Evolutionary conservation across 176 grass and related monocot genomes (phyloP), one percentile per base, ranked within the genome.

Genomic region (Ananas comosus): DNA sequence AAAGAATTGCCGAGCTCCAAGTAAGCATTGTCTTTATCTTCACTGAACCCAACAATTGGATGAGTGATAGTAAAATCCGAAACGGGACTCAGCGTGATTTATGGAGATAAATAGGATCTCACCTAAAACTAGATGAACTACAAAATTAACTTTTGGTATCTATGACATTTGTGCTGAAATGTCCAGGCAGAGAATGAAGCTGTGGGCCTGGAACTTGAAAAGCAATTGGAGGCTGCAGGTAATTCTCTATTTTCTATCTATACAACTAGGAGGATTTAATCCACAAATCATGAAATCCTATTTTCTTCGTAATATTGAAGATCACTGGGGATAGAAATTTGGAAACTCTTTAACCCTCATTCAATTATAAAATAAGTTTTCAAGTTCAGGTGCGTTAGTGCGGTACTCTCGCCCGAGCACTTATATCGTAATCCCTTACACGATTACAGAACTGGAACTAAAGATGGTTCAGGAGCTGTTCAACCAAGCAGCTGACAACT

Each of bases 151-250:
- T 24, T 70, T 51, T 70, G 13, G 11, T 51, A 12, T 8, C 47
- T 19, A 22, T 16, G n/a, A 56, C 4, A 47, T 47, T 13, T 72
- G 16, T 13, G 14, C 13, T 25, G 28, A 50, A 75, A 64, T 81
- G 24, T 70, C 66, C 79, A 96, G 92, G 81, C 88, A 48, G 92
- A 89, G 77, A 96, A 96, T 83, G 92, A 92, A 82, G 64, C 50
- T 58, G 81, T 89, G 50, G 88, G 88, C 14, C 72, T 83, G 22
- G 88, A 96, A 56, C 86, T 96, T 64, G 78, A 96, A 76, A 89
- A 96, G 65, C 92, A 92, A 76, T 77, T 96, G 10, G 77, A 92
- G 81, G 86, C 88, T 76, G 77, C 93, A 65, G 93, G 86, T 92
- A 86, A 76, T 16, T n/a, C n/a, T n/a, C n/a, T n/a, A n/a, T n/a